These are phyloP conservation scores for Nicotiana tabacum DNA, from an alignment of 257 asterid genomes.

Conservation along the genomic window DNA sequence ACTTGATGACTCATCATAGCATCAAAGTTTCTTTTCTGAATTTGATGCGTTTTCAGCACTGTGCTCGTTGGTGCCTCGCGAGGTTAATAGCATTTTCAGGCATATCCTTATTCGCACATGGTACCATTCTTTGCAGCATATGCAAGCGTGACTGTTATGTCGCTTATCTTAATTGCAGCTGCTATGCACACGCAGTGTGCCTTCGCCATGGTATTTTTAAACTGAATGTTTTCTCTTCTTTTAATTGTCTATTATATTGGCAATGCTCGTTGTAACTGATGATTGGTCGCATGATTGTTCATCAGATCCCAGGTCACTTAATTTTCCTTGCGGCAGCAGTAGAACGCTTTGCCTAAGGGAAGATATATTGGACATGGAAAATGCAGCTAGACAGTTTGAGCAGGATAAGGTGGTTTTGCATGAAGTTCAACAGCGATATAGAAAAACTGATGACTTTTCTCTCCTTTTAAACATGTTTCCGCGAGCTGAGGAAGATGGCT, in stretches of 20 bases:
- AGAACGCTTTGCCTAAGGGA: constrained; percentile 56
- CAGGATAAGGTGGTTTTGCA: constrained; percentile 40
- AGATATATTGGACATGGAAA: constrained; percentile 66
- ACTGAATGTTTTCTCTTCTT: constrained; percentile 4
- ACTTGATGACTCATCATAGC: constrained; percentile 38
- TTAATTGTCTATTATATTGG: constrained; percentile 1
- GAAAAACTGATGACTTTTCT: constrained; percentile 41
- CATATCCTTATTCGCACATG: constrained; percentile 54
- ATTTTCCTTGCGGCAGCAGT: constrained; percentile 54
- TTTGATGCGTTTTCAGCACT: constrained; percentile 83
- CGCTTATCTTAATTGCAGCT: constrained; percentile 74
- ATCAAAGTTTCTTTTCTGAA: constrained; percentile 63
- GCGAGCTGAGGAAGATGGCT: constrained; percentile 40
- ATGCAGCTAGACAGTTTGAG: constrained; percentile 77
- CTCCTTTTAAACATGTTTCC: constrained; percentile 43
- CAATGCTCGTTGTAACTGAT: not conserved
- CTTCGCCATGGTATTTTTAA: constrained; percentile 78
- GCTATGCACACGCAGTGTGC: constrained; percentile 73
- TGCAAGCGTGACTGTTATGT: constrained; percentile 92
- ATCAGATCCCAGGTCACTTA: constrained; percentile 55
- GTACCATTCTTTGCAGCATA: constrained; percentile 80
- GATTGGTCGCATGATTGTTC: constrained; percentile 14
- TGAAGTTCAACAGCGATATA: constrained; percentile 47
- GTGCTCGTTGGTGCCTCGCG: constrained; percentile 78
- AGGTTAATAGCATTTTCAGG: constrained; percentile 40